These are phyloP conservation scores for Sporisorium sorghi DNA, from an alignment of 1,284 basidiomycete genomes.

Conservation along the genomic window DNA sequence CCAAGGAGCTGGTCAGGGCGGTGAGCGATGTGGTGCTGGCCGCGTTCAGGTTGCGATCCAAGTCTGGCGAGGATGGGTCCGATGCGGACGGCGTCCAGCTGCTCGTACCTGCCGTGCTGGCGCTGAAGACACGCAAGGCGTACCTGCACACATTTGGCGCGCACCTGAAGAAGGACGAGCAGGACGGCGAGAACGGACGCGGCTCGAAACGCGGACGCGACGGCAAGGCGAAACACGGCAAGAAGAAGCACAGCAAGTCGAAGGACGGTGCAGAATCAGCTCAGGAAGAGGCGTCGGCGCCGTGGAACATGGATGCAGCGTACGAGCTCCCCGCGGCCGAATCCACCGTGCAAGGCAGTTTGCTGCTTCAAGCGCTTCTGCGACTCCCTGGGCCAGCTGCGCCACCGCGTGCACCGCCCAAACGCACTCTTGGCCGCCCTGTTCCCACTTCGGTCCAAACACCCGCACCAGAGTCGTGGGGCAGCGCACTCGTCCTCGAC, in stretches of 20 bases:
- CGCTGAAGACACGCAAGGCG: constrained; percentile 47
- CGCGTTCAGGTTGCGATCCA: constrained; percentile 25
- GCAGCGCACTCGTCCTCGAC: constrained; percentile 36
- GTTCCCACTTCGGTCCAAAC: constrained; percentile 2
- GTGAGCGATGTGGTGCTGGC: constrained; percentile 27
- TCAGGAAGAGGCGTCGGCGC: constrained; percentile 17
- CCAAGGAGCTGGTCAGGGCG: constrained; percentile 24
- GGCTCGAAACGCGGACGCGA: constrained; percentile 27
- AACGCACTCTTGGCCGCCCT: constrained; percentile 27
- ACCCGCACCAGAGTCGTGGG: constrained; percentile 9
- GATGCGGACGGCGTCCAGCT: constrained; percentile 25
- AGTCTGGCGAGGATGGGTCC: constrained; percentile 3
- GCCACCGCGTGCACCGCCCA: constrained; percentile 34
- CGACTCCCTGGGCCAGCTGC: constrained; percentile 43
- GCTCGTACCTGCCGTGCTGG: constrained; percentile 40
- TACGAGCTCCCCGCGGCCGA: constrained; percentile 18
- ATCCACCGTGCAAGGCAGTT: constrained; percentile 57
- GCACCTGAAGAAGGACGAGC: constrained; percentile 15
- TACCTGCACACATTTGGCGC: constrained; percentile 38
- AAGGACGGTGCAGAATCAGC: constrained; percentile 14
- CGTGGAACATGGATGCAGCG: constrained; percentile 32
- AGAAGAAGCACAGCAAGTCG: constrained; percentile 16
- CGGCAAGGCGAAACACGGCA: constrained; percentile 26
- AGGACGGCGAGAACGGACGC: constrained; percentile 9
- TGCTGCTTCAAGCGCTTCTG: constrained; percentile 59